Evolutionary conservation across 1,139 yeast genomes (phyloP).

Genomic region (Yamadazyma pseudoaaseri): DNA sequence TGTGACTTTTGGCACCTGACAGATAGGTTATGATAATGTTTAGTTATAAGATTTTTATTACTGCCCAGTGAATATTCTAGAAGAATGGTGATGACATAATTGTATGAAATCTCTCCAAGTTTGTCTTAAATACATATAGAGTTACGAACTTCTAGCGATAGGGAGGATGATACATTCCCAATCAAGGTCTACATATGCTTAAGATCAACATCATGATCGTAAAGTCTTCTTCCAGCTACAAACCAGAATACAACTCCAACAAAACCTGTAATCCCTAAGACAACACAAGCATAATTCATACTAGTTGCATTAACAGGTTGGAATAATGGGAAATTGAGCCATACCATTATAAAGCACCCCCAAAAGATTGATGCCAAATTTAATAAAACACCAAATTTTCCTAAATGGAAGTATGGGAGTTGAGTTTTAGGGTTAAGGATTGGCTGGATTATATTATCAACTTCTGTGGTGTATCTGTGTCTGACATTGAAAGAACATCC

Average conservation of each 20-base stretch:
- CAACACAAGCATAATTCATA: conserved; percentile 40
- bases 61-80: too few species aligned
- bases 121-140: too few species aligned
- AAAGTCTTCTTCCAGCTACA: conserved; percentile 19
- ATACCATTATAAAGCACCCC: conserved; percentile 28
- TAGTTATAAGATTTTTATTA: too few species aligned
- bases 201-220: conserved; percentile 15
- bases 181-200: too few species aligned
- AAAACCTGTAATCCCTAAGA: conserved; percentile 29
- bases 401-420: conserved; percentile 24
- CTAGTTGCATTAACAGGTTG: conserved; percentile 29
- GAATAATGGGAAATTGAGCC: conserved; percentile 27
- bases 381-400: conserved; percentile 24
- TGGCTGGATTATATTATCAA: conserved; percentile 13
- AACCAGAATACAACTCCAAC: conserved; percentile 29
- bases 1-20: too few species aligned
- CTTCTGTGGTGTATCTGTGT: conserved; percentile 11
- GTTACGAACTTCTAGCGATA: too few species aligned
- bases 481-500: conserved; percentile 15
- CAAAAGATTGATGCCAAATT: conserved; percentile 28
- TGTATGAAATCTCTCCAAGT: too few species aligned
- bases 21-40: too few species aligned
- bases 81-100: too few species aligned
- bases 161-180: too few species aligned
- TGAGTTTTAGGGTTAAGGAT: conserved; percentile 14